These are phyloP conservation scores for Lagenidium giganteum DNA, from an alignment of 352 stramenopile genomes.

Conservation along the genomic window DNA sequence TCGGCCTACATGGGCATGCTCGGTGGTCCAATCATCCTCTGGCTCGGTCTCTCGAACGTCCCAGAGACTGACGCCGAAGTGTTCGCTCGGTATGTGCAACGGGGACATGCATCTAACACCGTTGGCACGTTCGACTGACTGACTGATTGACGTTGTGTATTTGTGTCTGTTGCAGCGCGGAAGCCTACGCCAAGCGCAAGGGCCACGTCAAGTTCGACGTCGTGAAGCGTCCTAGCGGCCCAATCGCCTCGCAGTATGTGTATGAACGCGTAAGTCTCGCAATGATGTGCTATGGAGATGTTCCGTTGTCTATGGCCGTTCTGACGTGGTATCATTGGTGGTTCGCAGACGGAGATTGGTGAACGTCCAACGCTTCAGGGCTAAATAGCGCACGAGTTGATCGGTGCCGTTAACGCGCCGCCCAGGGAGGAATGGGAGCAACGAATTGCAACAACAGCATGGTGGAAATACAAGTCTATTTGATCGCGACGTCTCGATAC, in stretches of 20 bases:
- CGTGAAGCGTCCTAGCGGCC: conserved; percentile 35
- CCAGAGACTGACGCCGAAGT: conserved; percentile 83
- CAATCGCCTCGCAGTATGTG: conserved; percentile 36
- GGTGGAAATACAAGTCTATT: no score
- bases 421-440: no score
- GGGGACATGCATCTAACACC: background rate
- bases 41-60: conserved; percentile 71
- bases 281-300: no score
- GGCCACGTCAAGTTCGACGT: conserved; percentile 38
- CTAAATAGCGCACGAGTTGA: no score
- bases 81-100: conserved; percentile 48
- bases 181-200: conserved; percentile 50
- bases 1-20: conserved; percentile 75
- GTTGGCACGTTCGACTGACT: background rate
- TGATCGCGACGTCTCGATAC: no score
- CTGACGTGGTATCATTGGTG: background rate
- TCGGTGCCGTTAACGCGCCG: no score
- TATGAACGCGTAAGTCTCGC: conserved; percentile 40
- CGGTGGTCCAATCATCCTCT: conserved; percentile 63
- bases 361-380: conserved; percentile 46
- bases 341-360: conserved; percentile 40
- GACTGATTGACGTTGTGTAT: background rate
- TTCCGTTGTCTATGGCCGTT: background rate
- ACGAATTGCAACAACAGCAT: no score
- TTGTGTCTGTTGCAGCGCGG: conserved; percentile 29